Evolutionary conservation across 768 basidiomycete genomes (phyloP).

Genomic region (Termitomyces sp.): DNA sequence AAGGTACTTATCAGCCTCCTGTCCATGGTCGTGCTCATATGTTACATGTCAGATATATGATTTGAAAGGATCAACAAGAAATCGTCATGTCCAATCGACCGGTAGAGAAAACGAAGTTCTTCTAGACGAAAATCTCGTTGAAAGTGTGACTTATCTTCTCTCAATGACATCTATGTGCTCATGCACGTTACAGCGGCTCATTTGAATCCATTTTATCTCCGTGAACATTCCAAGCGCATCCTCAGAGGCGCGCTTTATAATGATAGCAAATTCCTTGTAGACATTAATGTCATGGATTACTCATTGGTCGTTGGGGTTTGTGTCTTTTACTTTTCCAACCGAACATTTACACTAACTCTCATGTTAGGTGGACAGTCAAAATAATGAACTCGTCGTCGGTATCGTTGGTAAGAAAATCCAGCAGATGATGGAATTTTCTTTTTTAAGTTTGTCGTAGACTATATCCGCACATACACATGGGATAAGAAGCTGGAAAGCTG

Average conservation of each 20-base stretch:
- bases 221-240: slow-evolving; percentile 95
- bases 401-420: slow-evolving; percentile 74
- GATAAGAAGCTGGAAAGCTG: slow-evolving; percentile 98
- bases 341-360: neutral
- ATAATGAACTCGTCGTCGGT: slow-evolving; percentile 89
- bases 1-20: slow-evolving; percentile 43
- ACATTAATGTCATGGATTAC: slow-evolving; percentile 97
- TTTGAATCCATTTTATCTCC: slow-evolving; percentile 84
- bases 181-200: slow-evolving; percentile 60
- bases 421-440: slow-evolving; percentile 2
- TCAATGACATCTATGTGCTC: neutral
- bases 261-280: slow-evolving; percentile 91
- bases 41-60: slow-evolving; percentile 73
- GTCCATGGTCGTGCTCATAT: neutral
- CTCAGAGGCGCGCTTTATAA: slow-evolving; percentile 87
- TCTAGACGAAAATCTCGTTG: slow-evolving; percentile 92
- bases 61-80: slow-evolving; percentile 92
- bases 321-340: neutral
- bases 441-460: slow-evolving; percentile 45
- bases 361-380: slow-evolving; percentile 69
- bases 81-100: slow-evolving; percentile 88
- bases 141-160: slow-evolving; percentile 47
- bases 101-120: slow-evolving; percentile 90
- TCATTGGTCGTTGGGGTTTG: slow-evolving; percentile 81
- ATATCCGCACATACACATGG: slow-evolving; percentile 95